These are phyloP conservation scores for Stylosanthes scabra DNA, from an alignment of 331 rosid species.

Conservation along the genomic window DNA sequence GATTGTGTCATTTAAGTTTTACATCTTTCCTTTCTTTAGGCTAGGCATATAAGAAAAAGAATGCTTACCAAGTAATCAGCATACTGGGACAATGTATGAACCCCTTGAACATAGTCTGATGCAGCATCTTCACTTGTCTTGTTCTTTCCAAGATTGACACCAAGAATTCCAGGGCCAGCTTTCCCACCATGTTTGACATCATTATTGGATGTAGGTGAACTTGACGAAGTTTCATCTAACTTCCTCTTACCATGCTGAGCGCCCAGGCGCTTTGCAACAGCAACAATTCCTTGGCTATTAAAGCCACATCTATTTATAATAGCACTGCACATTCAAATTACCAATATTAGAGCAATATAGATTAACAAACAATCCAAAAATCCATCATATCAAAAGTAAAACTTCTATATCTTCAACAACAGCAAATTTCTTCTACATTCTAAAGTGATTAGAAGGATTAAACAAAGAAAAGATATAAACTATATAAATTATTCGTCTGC, in stretches of 20 bases:
- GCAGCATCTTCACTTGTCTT: constrained; percentile 98
- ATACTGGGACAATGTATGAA: constrained; percentile 95
- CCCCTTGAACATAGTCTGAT: constrained; percentile 95
- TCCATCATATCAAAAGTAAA: constrained; percentile 23
- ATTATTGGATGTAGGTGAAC: constrained; percentile 63
- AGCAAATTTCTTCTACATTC: constrained; percentile 21
- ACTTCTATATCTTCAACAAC: constrained; percentile 22
- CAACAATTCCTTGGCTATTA: constrained; percentile 98
- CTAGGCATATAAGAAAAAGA: constrained; percentile 26
- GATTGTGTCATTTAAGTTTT: background rate
- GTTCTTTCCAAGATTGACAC: constrained; percentile 98
- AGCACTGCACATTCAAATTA: constrained; percentile 66
- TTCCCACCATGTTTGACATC: constrained; percentile 91
- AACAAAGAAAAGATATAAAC: constrained; percentile 11
- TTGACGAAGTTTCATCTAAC: constrained; percentile 81
- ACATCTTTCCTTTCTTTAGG: constrained; percentile 1
- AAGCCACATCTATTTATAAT: constrained; percentile 96
- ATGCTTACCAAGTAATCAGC: constrained; percentile 90
- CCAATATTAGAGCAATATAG: constrained; percentile 31
- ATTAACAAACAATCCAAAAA: constrained; percentile 9
- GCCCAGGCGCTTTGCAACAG: constrained; percentile 93
- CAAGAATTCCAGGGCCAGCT: constrained; percentile 99
- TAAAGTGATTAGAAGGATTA: constrained; percentile 23
- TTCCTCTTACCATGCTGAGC: constrained; percentile 98
- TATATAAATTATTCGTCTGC: constrained; percentile 12